Conservation (phyloP, 2,329 filamentous ascomycete species). For the Gyromitra esculenta region DNA sequence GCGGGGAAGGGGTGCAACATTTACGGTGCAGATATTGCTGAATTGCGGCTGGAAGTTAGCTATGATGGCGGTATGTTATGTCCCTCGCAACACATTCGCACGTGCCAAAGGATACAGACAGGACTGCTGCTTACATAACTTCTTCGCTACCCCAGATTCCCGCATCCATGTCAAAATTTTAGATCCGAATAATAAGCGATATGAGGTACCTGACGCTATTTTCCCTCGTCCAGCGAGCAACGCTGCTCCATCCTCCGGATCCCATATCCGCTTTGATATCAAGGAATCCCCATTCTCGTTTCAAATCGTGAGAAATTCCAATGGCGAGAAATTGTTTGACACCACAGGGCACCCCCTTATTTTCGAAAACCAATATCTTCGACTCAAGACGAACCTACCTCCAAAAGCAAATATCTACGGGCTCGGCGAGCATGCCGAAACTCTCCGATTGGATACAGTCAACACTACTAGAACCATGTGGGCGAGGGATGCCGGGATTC, state of each 20-base stretch:
- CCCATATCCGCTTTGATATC: conserved; percentile 62
- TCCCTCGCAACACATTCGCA: conserved; percentile 24
- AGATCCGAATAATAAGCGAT: conserved; percentile 73
- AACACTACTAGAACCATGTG: conserved; percentile 77
- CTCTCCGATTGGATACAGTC: conserved; percentile 73
- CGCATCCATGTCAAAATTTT: conserved; percentile 80
- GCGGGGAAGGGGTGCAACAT: conserved; percentile 72
- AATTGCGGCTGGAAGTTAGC: conserved; percentile 69
- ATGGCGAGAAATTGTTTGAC: conserved; percentile 72
- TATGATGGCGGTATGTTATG: conserved; percentile 67
- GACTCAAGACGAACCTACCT: conserved; percentile 75
- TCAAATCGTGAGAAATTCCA: conserved; percentile 69
- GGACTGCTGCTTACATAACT: conserved; percentile 25
- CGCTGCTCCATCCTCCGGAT: conserved; percentile 57
- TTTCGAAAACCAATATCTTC: conserved; percentile 81
- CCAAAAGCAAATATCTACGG: conserved; percentile 77
- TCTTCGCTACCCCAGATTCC: conserved; percentile 62
- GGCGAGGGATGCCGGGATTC: conserved; percentile 72
- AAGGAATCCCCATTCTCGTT: conserved; percentile 72
- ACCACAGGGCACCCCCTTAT: conserved; percentile 73
- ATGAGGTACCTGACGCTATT: conserved; percentile 76
- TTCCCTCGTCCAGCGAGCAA: conserved; percentile 69
- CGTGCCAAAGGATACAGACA: neutral
- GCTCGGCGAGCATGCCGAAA: conserved; percentile 79
- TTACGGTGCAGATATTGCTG: conserved; percentile 69